Percentiles rank a stretch among this genome's conserved stretches.
Evolutionary conservation across 1,139 yeast genomes (phyloP).

Genomic region (Barnettozyma hawaiiensis): DNA sequence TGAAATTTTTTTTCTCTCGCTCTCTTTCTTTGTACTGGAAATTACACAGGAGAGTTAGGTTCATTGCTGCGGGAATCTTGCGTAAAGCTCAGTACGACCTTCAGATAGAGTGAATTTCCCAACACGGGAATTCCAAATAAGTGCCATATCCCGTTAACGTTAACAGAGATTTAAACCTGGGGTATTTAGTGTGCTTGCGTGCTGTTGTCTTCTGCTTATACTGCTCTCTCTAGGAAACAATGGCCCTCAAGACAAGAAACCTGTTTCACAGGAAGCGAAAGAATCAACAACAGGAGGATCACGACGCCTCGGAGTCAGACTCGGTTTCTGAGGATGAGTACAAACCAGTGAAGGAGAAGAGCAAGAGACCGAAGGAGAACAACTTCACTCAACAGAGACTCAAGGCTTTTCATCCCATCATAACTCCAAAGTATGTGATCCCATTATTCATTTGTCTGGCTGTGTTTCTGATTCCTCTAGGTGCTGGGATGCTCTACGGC

Average conservation of each 20-base stretch:
- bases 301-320: slow-evolving; percentile 33
- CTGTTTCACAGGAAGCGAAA: slow-evolving; percentile 18
- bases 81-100: not conserved
- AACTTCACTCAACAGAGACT: slow-evolving; percentile 63
- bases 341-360: slow-evolving; percentile 28
- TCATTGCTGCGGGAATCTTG: not conserved
- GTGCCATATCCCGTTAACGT: too few species aligned
- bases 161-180: too few species aligned
- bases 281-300: slow-evolving; percentile 18
- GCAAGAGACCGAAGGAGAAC: slow-evolving; percentile 47
- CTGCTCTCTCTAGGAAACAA: too few species aligned
- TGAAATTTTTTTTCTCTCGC: too few species aligned
- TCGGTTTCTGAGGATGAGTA: slow-evolving; percentile 36
- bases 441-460: slow-evolving; percentile 75
- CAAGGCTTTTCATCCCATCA: slow-evolving; percentile 64
- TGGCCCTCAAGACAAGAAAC: slow-evolving; percentile 24
- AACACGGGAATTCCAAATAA: not conserved
- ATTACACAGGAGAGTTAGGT: not conserved
- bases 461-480: slow-evolving; percentile 82
- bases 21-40: not conserved
- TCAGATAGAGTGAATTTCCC: not conserved
- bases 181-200: too few species aligned
- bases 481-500: slow-evolving; percentile 85
- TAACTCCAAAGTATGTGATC: slow-evolving; percentile 85
- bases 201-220: too few species aligned